Conservation (phyloP, 2,329 filamentous ascomycete genomes). For the Cadophora malorum region DNA sequence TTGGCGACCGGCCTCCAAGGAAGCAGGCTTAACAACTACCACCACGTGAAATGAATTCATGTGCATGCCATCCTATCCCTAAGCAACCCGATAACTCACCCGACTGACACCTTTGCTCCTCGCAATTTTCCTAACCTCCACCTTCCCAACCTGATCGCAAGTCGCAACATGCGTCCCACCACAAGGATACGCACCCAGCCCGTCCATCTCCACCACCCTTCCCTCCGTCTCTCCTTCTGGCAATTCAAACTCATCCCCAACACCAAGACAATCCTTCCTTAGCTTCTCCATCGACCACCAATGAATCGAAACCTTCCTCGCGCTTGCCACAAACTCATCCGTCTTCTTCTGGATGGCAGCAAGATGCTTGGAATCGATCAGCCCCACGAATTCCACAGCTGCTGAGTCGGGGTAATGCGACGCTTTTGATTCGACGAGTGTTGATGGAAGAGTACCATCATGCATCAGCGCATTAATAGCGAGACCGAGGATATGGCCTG, state of each 20-base stretch:
- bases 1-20: too few species aligned
- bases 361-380: constrained; percentile 69
- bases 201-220: constrained; percentile 72
- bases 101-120: constrained; percentile 68
- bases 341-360: constrained; percentile 65
- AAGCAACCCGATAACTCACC: constrained; percentile 49
- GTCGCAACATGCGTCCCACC: constrained; percentile 73
- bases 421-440: constrained; percentile 73
- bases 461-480: constrained; percentile 65
- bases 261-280: constrained; percentile 49
- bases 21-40: too few species aligned
- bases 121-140: constrained; percentile 70
- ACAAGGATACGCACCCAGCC: constrained; percentile 74
- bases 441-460: constrained; percentile 49
- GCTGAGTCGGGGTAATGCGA: constrained; percentile 73
- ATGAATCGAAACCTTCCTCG: constrained; percentile 66
- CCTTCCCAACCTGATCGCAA: constrained; percentile 64
- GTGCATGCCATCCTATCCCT: constrained; percentile 40
- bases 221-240: constrained; percentile 56
- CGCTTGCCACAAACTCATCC: constrained; percentile 61
- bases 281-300: constrained; percentile 74
- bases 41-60: too few species aligned
- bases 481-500: constrained; percentile 73
- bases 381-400: constrained; percentile 70
- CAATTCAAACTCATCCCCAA: constrained; percentile 43